These are phyloP conservation scores for Paraphaeosphaeria sporulosa DNA, from an alignment of 2,329 filamentous ascomycete species.

Conservation along the genomic window DNA sequence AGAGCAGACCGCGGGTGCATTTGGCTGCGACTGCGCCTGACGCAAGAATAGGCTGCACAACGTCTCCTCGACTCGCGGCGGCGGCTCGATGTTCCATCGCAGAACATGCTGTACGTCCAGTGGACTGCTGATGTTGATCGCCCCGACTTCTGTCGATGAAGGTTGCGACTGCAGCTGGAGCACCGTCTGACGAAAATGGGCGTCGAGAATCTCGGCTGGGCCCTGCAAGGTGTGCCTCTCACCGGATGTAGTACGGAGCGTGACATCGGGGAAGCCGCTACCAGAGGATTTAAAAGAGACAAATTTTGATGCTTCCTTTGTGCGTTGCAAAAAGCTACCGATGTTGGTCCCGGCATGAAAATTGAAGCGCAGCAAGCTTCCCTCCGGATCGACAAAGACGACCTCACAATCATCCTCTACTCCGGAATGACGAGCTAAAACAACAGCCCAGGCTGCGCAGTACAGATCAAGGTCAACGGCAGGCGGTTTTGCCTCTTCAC, in stretches of 20 bases:
- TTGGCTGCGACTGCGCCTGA: background rate
- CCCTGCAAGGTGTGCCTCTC: background rate
- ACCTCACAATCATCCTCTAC: background rate
- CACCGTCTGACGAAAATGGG: conserved; percentile 1
- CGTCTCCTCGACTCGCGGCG: conserved; percentile 7
- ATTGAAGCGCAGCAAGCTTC: background rate
- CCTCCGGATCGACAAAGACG: background rate
- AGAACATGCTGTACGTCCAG: conserved; percentile 3
- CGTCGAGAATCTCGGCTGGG: background rate
- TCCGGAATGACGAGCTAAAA: conserved; percentile 1
- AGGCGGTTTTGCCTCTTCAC: background rate
- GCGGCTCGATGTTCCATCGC: conserved; percentile 9
- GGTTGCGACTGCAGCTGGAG: conserved; percentile 1
- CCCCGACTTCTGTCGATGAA: background rate
- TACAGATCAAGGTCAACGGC: background rate
- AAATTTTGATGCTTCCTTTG: background rate
- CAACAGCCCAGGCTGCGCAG: conserved; percentile 3
- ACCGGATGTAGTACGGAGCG: background rate
- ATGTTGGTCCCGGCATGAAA: background rate
- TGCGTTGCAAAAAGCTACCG: conserved; percentile 3
- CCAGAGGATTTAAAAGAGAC: background rate
- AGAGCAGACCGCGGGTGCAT: conserved; percentile 15
- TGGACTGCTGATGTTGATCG: background rate
- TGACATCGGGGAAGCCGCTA: background rate
- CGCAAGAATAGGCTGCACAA: conserved; percentile 2